Evolutionary conservation across 2,329 filamentous ascomycete species (phyloP).

Genomic region (Hymenoscyphus fraxineus): DNA sequence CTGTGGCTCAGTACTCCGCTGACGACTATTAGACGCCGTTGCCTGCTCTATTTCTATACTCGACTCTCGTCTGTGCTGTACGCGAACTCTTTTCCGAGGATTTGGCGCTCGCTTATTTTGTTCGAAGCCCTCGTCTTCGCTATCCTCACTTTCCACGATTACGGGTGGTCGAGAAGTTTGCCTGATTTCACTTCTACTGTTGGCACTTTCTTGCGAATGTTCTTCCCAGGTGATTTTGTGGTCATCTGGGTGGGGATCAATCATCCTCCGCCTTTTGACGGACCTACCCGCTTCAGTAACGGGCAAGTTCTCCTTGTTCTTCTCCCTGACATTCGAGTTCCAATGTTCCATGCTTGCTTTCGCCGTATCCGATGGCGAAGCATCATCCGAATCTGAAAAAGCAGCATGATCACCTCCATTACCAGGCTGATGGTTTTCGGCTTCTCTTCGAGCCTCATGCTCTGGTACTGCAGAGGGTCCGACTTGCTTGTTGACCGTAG

Average conservation of each 20-base stretch:
- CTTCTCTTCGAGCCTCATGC: neutral
- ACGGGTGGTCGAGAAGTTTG: neutral
- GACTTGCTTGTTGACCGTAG: neutral
- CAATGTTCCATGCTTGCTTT: conserved; percentile 6
- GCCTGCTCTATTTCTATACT: neutral
- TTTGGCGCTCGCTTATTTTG: conserved; percentile 22
- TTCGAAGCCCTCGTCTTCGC: conserved; percentile 28
- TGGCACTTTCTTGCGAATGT: conserved; percentile 10
- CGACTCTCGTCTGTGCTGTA: neutral
- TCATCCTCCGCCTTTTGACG: conserved; percentile 14
- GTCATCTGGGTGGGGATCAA: conserved; percentile 24
- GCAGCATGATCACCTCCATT: conserved; percentile 8
- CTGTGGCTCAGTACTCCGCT: neutral
- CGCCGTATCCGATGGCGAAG: neutral
- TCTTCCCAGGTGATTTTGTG: conserved; percentile 21
- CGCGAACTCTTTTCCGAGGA: conserved; percentile 15
- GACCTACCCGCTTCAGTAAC: neutral
- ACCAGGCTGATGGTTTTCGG: neutral
- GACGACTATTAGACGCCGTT: neutral
- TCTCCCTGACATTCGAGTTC: conserved; percentile 19
- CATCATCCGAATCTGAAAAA: neutral
- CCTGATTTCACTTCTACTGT: neutral
- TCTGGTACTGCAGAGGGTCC: neutral
- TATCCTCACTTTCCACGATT: conserved; percentile 20
- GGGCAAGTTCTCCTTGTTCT: conserved; percentile 33